Conservation (phyloP, 2,329 filamentous ascomycete species). For the Pestalotiopsis sp. region DNA sequence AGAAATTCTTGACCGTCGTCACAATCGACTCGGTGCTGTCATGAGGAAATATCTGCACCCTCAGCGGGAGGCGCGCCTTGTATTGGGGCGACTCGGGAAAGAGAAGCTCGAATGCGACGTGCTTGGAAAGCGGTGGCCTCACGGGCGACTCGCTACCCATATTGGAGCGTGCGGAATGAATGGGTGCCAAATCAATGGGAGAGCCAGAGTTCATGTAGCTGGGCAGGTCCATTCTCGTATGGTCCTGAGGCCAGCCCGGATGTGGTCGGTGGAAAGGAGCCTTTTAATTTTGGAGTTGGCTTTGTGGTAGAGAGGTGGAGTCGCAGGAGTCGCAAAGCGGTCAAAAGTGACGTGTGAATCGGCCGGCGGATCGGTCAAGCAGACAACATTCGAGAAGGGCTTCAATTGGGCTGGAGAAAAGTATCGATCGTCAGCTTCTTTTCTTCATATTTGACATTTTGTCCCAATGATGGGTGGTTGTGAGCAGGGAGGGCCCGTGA, state of each 20-base stretch:
- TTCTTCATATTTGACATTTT: neutral
- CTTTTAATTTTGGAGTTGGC: neutral
- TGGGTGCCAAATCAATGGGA: constrained; percentile 38
- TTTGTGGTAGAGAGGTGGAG: neutral
- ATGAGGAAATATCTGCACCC: constrained; percentile 90
- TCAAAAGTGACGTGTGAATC: constrained; percentile 13
- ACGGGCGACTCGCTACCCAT: constrained; percentile 50
- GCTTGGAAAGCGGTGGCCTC: constrained; percentile 61
- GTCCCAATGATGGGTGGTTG: neutral
- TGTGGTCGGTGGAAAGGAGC: constrained; percentile 5
- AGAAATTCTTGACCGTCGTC: constrained; percentile 98
- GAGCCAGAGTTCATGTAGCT: constrained; percentile 50
- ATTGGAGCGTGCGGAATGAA: constrained; percentile 39
- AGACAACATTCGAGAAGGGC: constrained; percentile 5
- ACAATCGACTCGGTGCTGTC: constrained; percentile 98
- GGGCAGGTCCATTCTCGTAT: constrained; percentile 32
- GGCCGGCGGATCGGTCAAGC: constrained; percentile 6
- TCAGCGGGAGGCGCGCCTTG: constrained; percentile 78
- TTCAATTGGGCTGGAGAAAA: constrained; percentile 4
- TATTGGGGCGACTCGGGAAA: constrained; percentile 69
- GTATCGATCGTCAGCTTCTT: neutral
- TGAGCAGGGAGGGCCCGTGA: neutral
- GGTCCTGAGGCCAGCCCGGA: neutral
- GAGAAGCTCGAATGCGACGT: constrained; percentile 78
- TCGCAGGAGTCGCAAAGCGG: constrained; percentile 6